Percentiles rank a stretch among this genome's conserved stretches.
Evolutionary conservation across 2,329 filamentous ascomycete genomes (phyloP).

Genomic region (Sporothrix curviconia): DNA sequence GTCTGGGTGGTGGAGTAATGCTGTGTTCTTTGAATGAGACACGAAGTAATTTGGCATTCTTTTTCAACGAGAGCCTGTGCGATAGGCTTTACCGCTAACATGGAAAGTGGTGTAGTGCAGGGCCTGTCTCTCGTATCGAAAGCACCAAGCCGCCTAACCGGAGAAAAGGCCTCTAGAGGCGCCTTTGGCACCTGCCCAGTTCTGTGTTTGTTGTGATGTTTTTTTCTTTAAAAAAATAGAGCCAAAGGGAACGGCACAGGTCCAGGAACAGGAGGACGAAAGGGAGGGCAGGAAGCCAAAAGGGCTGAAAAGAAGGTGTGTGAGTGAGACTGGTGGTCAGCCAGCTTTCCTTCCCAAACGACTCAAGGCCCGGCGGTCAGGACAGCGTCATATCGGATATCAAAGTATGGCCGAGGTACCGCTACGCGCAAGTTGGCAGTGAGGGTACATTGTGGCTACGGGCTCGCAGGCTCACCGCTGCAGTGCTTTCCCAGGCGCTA

Average conservation of each 20-base stretch:
- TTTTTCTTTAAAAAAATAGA: neutral
- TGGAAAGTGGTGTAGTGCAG: neutral
- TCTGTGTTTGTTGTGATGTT: too few species aligned
- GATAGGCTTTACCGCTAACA: too few species aligned
- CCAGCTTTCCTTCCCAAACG: neutral
- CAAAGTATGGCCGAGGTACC: slow-evolving; percentile 1
- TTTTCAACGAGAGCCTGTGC: too few species aligned
- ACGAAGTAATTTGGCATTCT: too few species aligned
- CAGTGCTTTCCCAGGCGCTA: neutral
- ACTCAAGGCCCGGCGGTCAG: neutral
- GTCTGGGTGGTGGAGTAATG: too few species aligned
- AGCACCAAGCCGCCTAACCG: neutral
- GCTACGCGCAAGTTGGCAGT: too few species aligned
- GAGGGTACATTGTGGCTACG: too few species aligned
- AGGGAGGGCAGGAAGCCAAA: neutral
- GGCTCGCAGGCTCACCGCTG: too few species aligned
- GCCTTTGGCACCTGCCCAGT: neutral
- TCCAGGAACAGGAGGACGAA: neutral
- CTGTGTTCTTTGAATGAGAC: too few species aligned
- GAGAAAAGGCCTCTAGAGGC: neutral
- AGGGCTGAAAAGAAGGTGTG: slow-evolving; percentile 10
- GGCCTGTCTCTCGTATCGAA: neutral
- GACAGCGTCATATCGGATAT: neutral
- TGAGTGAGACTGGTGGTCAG: neutral
- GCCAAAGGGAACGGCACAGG: neutral